Evolutionary conservation across 176 grass and related monocot genomes (phyloP).

Genomic region (Saccharum spontaneum): DNA sequence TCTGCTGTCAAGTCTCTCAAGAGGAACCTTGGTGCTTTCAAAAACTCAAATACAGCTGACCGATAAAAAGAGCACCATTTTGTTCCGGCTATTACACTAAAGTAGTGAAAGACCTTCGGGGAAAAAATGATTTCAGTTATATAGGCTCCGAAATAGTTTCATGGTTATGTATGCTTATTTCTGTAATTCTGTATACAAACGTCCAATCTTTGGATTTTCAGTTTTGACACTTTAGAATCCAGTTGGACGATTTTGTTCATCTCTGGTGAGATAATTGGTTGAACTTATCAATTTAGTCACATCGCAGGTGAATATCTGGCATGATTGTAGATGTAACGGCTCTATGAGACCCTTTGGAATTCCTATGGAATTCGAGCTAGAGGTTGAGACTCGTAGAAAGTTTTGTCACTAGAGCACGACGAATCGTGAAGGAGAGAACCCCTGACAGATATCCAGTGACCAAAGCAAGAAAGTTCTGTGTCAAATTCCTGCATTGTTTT

Average conservation of each 20-base stretch:
- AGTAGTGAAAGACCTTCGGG: not conserved
- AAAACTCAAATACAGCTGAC: constrained; percentile 23
- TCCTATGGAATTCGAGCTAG: not conserved
- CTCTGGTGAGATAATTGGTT: not conserved
- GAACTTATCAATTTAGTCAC: not conserved
- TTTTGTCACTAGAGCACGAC: not conserved
- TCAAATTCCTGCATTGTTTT: too few relatives aligned
- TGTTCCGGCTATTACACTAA: not conserved
- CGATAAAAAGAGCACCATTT: not conserved
- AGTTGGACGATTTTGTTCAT: not conserved
- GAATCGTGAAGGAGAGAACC: too few relatives aligned
- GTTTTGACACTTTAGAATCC: not conserved
- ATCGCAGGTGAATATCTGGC: not conserved
- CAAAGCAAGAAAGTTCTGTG: too few relatives aligned
- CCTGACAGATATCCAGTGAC: too few relatives aligned
- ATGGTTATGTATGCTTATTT: not conserved
- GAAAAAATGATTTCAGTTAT: not conserved
- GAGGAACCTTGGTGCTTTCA: constrained; percentile 47
- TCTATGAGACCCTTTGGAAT: too few relatives aligned
- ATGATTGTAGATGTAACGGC: not conserved
- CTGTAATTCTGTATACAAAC: not conserved
- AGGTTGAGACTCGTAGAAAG: not conserved
- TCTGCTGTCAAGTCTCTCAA: constrained; percentile 54
- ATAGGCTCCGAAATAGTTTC: not conserved
- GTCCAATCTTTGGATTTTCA: not conserved